A percentile compares a stretch with the other conserved stretches of the same genome.
phyloP scores from a whole-genome alignment of 192 early-diverging fungal species.

The Lobosporangium transversale region DNA sequence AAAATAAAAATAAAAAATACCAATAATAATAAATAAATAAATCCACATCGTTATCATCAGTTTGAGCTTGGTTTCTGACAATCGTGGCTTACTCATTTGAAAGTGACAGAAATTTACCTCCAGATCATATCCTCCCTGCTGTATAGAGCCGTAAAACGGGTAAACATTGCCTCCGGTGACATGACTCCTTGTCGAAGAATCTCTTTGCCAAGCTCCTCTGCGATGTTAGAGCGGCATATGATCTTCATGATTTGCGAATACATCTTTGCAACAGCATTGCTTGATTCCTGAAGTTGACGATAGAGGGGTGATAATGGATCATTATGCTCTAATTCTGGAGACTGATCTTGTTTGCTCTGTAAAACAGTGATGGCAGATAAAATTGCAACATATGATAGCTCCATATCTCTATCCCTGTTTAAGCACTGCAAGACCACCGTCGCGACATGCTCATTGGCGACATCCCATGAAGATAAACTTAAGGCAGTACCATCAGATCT shows the following conservation, averaged over 20 bases:
- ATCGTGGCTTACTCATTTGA: no score
- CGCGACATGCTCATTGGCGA: constrained; percentile 34
- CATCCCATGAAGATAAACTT: constrained; percentile 31
- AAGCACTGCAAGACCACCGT: constrained; percentile 31
- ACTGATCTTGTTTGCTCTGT: constrained; percentile 24
- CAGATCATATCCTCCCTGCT: constrained; percentile 38
- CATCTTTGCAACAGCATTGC: neutral
- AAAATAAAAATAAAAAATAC: neutral
- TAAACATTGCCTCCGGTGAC: constrained; percentile 29
- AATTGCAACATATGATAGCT: constrained; percentile 43
- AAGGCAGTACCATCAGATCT: neutral
- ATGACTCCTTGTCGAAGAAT: constrained; percentile 34
- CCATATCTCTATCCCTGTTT: constrained; percentile 35
- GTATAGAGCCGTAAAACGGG: constrained; percentile 34
- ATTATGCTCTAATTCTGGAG: constrained; percentile 2
- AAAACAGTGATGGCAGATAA: constrained; percentile 40
- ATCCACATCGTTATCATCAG: no score
- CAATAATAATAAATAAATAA: neutral
- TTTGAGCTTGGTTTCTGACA: no score
- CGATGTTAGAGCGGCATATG: constrained; percentile 18
- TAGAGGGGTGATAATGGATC: no score
- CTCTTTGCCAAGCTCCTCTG: constrained; percentile 26
- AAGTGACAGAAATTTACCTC: constrained; percentile 4
- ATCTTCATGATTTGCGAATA: constrained; percentile 32
- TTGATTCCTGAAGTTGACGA: neutral